Evolutionary conservation across 164 flowering plant genomes (phyloP), one percentile per base, ranked within the genome.

Genomic region (Warburgia ugandensis): DNA sequence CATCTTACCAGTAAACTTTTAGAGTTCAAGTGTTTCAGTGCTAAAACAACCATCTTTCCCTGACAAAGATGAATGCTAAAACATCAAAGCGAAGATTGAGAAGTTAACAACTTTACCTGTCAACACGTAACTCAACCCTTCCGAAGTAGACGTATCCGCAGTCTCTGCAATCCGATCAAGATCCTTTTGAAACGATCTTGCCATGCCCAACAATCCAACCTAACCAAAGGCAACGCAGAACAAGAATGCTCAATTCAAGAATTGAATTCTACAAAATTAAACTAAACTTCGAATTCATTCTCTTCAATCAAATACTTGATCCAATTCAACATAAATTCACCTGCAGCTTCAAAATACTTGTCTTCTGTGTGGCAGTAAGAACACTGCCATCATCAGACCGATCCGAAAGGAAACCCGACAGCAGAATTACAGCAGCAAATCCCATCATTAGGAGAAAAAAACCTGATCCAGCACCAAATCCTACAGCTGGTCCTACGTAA

Each of bases 191-290:
- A 92, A 80, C 44, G 88, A 68, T 39, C 88, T 63, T 0, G 73
- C 98, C 83, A 78, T 63, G n/a, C 98, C 98, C 77, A 92, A 65
- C 64, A 92, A 69, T 9, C 96, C 96, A 56, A 85, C 91, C 96
- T 88, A 61, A 17, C 13, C 37, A 58, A 49, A 47, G 10, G 39
- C 48, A 46, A 50, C 31, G n/a, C n/a, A n/a, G n/a, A n/a, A n/a
- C 23, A 35, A 43, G 5, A 35, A 35, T 12, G 12, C n/a, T 5
- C 16, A 35, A 35, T 35, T 35, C 9, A 4, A 35, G 38, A n/a
- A n/a, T n/a, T n/a, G n/a, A n/a, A n/a, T n/a, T n/a, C n/a, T n/a
- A 39, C 19, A 39, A 16, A 6, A 1, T 10, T 16, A 6, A 39
- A 39, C 43, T 7, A 39, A 39, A 14, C 20, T 9, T 16, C 19